phyloP scores from a whole-genome alignment of 495 filamentous ascomycete genomes.

The Podospora appendiculata region DNA sequence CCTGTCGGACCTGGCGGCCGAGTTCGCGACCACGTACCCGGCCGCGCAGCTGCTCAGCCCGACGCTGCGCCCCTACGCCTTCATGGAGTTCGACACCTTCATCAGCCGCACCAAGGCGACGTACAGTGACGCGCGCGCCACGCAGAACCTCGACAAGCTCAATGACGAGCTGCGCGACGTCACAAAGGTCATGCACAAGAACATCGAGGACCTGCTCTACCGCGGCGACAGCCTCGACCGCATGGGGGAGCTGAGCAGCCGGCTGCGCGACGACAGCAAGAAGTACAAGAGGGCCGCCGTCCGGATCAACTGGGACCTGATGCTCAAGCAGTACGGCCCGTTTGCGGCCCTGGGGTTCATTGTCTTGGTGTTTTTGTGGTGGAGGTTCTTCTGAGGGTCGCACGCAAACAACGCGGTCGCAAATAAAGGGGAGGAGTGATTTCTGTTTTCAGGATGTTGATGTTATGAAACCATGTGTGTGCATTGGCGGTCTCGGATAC shows the following conservation, averaged over 20 bases:
- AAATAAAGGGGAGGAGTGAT: no score
- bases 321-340: slow-evolving; percentile 95
- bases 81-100: slow-evolving; percentile 96
- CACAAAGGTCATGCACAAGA: slow-evolving; percentile 99
- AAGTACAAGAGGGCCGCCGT: slow-evolving; percentile 92
- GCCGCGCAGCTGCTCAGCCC: slow-evolving; percentile 62
- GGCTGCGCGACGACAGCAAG: slow-evolving; percentile 83
- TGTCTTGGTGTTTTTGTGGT: slow-evolving; percentile 80
- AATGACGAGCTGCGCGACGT: slow-evolving; percentile 97
- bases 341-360: slow-evolving; percentile 71
- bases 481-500: no score
- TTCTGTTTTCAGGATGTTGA: no score
- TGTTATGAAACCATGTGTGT: no score
- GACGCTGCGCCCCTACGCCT: slow-evolving; percentile 81
- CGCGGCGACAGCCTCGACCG: slow-evolving; percentile 89
- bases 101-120: slow-evolving; percentile 88
- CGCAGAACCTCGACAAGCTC: slow-evolving; percentile 76
- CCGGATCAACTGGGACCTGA: slow-evolving; percentile 94
- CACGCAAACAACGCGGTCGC: no score
- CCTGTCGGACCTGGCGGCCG: slow-evolving; percentile 80
- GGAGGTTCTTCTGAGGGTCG: slow-evolving; percentile 76
- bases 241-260: slow-evolving; percentile 89
- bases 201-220: slow-evolving; percentile 97
- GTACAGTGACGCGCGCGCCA: slow-evolving; percentile 87
- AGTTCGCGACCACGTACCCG: slow-evolving; percentile 86